Evolutionary conservation across 306 rosid genomes (phyloP).

Genomic region (Hippophae gyantsensis): DNA sequence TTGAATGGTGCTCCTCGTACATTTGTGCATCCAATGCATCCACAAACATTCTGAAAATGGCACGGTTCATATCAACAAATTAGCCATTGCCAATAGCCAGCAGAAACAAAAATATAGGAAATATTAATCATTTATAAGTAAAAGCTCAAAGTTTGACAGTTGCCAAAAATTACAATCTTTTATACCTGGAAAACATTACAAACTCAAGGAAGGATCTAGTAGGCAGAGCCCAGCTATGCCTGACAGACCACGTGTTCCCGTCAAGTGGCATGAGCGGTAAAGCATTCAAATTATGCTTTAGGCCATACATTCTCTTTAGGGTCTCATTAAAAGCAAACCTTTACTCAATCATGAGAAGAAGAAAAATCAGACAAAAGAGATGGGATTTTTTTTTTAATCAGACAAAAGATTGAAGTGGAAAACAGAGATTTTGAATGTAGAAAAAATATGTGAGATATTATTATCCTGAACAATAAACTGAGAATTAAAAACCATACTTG

Average conservation of each 20-base stretch:
- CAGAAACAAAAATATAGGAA: neutral
- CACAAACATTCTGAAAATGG: slow-evolving; percentile 71
- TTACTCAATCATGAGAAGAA: slow-evolving; percentile 15
- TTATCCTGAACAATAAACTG: neutral
- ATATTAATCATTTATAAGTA: slow-evolving; percentile 3
- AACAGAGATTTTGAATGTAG: neutral
- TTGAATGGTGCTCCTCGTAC: slow-evolving; percentile 66
- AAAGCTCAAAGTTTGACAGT: slow-evolving; percentile 3
- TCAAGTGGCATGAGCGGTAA: slow-evolving; percentile 83
- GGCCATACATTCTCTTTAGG: slow-evolving; percentile 70
- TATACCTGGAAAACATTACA: slow-evolving; percentile 93
- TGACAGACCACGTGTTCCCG: slow-evolving; percentile 83
- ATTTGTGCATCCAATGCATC: slow-evolving; percentile 75
- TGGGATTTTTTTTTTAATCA: neutral
- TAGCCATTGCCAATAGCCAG: too few species aligned
- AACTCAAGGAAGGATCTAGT: slow-evolving; percentile 85
- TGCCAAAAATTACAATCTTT: slow-evolving; percentile 4
- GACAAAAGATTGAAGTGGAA: neutral
- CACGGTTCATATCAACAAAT: slow-evolving; percentile 13
- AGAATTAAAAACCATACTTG: slow-evolving; percentile 45
- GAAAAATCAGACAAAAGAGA: slow-evolving; percentile 10
- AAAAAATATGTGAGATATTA: neutral
- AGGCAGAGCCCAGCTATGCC: slow-evolving; percentile 88
- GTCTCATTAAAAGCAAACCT: slow-evolving; percentile 82
- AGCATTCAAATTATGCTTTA: slow-evolving; percentile 34